phyloP scores from a whole-genome alignment of 441 rosid genomes.

The Hura crepitans region DNA sequence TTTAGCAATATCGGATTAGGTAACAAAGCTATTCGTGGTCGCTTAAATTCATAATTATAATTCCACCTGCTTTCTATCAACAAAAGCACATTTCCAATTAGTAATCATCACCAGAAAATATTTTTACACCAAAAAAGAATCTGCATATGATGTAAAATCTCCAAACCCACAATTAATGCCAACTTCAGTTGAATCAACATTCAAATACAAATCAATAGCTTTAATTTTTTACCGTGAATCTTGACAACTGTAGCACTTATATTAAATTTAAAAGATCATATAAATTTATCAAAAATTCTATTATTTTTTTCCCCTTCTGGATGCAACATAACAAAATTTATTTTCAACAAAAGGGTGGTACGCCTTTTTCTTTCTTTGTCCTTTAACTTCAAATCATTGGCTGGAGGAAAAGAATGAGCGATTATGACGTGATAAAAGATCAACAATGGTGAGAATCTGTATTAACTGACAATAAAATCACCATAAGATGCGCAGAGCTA shows the following conservation, averaged over 20 bases:
- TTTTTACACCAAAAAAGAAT: background rate
- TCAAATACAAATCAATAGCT: background rate
- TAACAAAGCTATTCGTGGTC: background rate
- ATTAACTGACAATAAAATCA: too few relatives aligned
- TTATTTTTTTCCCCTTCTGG: too few relatives aligned
- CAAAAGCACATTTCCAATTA: background rate
- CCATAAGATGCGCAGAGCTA: too few relatives aligned
- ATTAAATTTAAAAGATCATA: background rate
- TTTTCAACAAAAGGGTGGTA: background rate
- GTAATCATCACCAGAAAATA: background rate
- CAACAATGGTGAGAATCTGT: background rate
- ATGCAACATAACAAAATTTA: background rate
- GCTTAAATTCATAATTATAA: background rate
- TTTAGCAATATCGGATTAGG: too few relatives aligned
- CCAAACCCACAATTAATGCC: background rate
- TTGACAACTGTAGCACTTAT: background rate
- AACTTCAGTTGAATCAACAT: background rate
- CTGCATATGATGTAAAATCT: constrained; percentile 5
- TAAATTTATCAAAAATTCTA: too few relatives aligned
- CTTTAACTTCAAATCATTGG: constrained; percentile 3
- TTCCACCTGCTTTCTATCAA: constrained; percentile 8
- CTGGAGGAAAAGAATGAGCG: background rate
- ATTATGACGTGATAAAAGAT: background rate
- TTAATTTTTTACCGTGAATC: background rate
- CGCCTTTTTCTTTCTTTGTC: background rate